A percentile compares a stretch with the other conserved stretches of the same genome.
These are phyloP conservation scores for Hygrophila difformis DNA, from an alignment of 257 asterid genomes.

Conservation along the genomic window DNA sequence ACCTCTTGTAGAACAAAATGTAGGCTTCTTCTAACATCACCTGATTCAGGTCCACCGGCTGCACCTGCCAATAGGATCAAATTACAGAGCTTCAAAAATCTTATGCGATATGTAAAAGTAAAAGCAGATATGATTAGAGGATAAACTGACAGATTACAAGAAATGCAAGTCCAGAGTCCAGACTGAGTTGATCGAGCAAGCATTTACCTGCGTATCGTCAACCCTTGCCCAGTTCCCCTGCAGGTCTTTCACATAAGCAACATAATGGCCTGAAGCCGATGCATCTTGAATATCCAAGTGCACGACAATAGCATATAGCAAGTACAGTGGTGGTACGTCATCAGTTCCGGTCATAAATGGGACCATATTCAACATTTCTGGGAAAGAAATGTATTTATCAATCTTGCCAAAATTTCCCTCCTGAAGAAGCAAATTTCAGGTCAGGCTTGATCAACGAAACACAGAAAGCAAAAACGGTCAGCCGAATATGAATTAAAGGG, in stretches of 20 bases:
- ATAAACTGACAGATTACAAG: too few relatives aligned
- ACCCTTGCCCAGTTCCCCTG: conserved; percentile 73
- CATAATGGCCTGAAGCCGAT: conserved; percentile 75
- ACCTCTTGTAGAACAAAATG: conserved; percentile 83
- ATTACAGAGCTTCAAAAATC: not conserved
- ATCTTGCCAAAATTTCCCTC: conserved; percentile 83
- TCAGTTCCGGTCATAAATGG: conserved; percentile 86
- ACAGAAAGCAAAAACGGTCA: not conserved
- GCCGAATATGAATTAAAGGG: not conserved
- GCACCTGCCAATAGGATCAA: conserved; percentile 39
- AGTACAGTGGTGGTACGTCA: conserved; percentile 77
- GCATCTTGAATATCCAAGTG: conserved; percentile 70
- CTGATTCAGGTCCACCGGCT: conserved; percentile 49
- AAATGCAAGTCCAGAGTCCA: too few relatives aligned
- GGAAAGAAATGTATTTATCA: conserved; percentile 70
- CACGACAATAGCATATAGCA: conserved; percentile 75
- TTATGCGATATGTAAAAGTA: too few relatives aligned
- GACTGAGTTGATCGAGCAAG: not conserved
- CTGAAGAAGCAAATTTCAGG: conserved; percentile 35
- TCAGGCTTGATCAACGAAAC: too few relatives aligned
- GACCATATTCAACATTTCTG: conserved; percentile 74
- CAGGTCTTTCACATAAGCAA: conserved; percentile 65
- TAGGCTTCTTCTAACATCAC: conserved; percentile 87
- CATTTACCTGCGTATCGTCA: conserved; percentile 69
- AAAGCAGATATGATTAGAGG: too few relatives aligned